These are phyloP conservation scores for Amanita rubescens DNA, from an alignment of 768 basidiomycete genomes.

Conservation along the genomic window DNA sequence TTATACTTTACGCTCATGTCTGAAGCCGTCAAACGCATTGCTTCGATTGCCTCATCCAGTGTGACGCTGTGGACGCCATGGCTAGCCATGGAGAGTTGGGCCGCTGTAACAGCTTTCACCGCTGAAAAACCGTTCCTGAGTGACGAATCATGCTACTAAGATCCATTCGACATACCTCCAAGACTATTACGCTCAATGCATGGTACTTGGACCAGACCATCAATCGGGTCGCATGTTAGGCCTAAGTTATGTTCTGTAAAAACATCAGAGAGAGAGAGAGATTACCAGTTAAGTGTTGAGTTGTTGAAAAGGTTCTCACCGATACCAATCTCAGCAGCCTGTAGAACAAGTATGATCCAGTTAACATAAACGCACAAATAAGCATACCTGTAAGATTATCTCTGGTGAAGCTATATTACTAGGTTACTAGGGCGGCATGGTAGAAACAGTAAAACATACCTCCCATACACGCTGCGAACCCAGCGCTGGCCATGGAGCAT, in stretches of 20 bases:
- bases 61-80: constrained; percentile 82
- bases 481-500: constrained; percentile 92
- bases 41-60: constrained; percentile 92
- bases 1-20: constrained; percentile 96
- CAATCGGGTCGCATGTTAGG: constrained; percentile 91
- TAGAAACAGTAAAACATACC: constrained; percentile 32
- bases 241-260: constrained; percentile 76
- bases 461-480: constrained; percentile 93
- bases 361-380: constrained; percentile 8
- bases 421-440: not conserved
- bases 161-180: constrained; percentile 50
- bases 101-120: constrained; percentile 89
- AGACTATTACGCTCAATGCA: constrained; percentile 91
- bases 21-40: constrained; percentile 87
- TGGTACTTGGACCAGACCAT: constrained; percentile 89
- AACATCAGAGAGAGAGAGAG: constrained; percentile 6
- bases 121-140: constrained; percentile 35
- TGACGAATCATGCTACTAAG: not conserved
- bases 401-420: constrained; percentile 58
- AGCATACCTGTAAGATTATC: constrained; percentile 63
- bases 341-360: constrained; percentile 5
- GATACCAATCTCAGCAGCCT: constrained; percentile 89
- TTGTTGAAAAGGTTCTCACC: constrained; percentile 33
- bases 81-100: constrained; percentile 90
- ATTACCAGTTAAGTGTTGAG: not conserved